These are phyloP conservation scores for Toxoplasma gondii DNA, from an alignment of 169 alveolate species.

Conservation along the genomic window DNA sequence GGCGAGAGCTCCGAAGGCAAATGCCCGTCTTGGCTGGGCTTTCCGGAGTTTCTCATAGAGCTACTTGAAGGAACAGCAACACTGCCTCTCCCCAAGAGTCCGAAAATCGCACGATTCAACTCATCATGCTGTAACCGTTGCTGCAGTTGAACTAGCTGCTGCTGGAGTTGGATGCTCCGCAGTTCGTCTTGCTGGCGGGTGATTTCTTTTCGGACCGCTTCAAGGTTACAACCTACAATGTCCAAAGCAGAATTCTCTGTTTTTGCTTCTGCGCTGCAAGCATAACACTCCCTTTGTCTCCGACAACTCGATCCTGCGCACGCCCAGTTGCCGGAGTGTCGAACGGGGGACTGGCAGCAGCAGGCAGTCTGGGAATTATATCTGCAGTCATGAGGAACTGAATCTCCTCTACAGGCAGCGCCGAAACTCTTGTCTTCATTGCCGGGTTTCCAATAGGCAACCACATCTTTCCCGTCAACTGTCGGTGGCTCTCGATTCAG, in stretches of 20 bases:
- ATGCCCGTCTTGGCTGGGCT: too few relatives aligned
- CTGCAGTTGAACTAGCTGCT: constrained; percentile 35
- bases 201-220: constrained; percentile 10
- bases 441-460: too few relatives aligned
- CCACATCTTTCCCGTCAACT: too few relatives aligned
- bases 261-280: background rate
- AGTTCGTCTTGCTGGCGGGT: constrained; percentile 27
- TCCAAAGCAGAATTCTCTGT: background rate
- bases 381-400: background rate
- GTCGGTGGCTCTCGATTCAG: too few relatives aligned
- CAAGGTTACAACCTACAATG: background rate
- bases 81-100: background rate
- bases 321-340: background rate
- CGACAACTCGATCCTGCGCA: background rate
- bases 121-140: constrained; percentile 30
- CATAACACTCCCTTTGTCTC: background rate
- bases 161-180: constrained; percentile 34
- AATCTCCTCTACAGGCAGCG: background rate
- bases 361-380: background rate
- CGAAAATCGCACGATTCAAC: background rate
- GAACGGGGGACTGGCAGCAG: background rate
- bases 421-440: background rate
- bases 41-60: background rate
- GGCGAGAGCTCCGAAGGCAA: too few relatives aligned
- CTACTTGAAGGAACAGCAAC: background rate